phyloP scores from a whole-genome alignment of 345 rosid genomes.

The Bretschneidera sinensis region DNA sequence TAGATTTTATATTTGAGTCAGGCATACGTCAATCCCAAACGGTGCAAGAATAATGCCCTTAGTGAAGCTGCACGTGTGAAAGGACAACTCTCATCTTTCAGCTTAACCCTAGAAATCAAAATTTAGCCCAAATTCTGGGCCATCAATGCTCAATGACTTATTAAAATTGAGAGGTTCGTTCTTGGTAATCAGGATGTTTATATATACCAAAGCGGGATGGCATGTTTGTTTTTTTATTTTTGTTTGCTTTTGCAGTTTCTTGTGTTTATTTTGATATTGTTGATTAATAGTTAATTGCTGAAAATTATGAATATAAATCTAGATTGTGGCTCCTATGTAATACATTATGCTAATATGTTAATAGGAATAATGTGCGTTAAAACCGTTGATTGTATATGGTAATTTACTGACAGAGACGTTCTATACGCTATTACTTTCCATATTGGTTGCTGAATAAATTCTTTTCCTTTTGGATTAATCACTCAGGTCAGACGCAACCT shows the following conservation, averaged over 20 bases:
- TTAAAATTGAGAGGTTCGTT: background rate
- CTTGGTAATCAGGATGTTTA: too few species aligned
- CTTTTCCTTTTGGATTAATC: background rate
- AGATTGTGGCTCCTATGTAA: background rate
- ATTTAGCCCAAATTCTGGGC: background rate
- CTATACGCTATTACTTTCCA: background rate
- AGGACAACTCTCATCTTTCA: background rate
- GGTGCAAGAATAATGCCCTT: background rate
- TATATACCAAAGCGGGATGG: background rate
- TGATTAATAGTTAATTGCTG: background rate
- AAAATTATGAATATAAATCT: too few species aligned
- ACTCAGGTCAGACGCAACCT: slow-evolving; percentile 94
- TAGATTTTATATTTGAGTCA: background rate
- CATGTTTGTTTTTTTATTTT: background rate
- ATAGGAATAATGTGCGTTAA: background rate
- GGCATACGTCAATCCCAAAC: background rate
- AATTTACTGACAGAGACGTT: too few species aligned
- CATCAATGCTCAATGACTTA: background rate
- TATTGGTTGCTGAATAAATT: too few species aligned
- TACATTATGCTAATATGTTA: background rate
- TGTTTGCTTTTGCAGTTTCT: background rate
- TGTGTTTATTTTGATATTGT: background rate
- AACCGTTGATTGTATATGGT: background rate
- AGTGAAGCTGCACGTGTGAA: background rate
- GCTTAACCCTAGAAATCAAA: background rate